Percentiles rank a stretch among this genome's conserved stretches.
Conservation (phyloP, 768 basidiomycete genomes). For the Cystobasidiopsis lactophilus region DNA sequence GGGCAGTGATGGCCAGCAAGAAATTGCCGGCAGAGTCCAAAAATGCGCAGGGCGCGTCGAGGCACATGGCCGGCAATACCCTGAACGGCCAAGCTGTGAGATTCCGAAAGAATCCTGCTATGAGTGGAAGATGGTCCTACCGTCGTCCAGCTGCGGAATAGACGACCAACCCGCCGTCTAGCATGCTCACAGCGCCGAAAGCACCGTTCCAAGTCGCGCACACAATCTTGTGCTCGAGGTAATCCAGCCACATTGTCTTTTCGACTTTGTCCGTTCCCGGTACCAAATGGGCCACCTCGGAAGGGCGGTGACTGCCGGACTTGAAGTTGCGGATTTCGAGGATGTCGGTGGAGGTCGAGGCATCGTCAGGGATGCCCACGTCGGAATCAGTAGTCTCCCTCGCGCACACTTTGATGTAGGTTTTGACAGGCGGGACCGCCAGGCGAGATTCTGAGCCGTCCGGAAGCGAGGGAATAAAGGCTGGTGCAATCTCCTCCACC, state of each 20-base stretch:
- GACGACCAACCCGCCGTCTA: constrained; percentile 58
- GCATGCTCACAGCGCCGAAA: constrained; percentile 55
- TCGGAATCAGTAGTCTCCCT: constrained; percentile 38
- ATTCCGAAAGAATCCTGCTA: not conserved
- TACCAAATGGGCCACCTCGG: constrained; percentile 44
- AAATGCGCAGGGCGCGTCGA: constrained; percentile 48
- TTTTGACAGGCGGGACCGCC: constrained; percentile 35
- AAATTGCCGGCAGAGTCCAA: constrained; percentile 43
- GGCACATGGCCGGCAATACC: constrained; percentile 48
- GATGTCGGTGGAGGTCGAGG: constrained; percentile 33
- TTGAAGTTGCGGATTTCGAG: constrained; percentile 63
- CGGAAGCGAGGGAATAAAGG: not conserved
- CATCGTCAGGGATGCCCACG: constrained; percentile 39
- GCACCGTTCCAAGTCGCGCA: constrained; percentile 38
- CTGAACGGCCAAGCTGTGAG: constrained; percentile 27
- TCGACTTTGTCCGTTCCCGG: constrained; percentile 30
- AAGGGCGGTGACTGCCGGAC: constrained; percentile 35
- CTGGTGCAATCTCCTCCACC: constrained; percentile 4
- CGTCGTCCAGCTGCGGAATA: constrained; percentile 67
- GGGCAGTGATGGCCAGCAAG: constrained; percentile 48
- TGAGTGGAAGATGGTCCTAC: constrained; percentile 28
- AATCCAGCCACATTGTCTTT: constrained; percentile 70
- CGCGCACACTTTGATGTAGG: constrained; percentile 26
- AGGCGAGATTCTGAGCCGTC: constrained; percentile 3
- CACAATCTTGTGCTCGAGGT: constrained; percentile 50